A percentile compares a stretch with the other conserved stretches of the same genome.
Evolutionary conservation across 805 yeast species (phyloP).

Genomic region (Starmerella sirachaensis): DNA sequence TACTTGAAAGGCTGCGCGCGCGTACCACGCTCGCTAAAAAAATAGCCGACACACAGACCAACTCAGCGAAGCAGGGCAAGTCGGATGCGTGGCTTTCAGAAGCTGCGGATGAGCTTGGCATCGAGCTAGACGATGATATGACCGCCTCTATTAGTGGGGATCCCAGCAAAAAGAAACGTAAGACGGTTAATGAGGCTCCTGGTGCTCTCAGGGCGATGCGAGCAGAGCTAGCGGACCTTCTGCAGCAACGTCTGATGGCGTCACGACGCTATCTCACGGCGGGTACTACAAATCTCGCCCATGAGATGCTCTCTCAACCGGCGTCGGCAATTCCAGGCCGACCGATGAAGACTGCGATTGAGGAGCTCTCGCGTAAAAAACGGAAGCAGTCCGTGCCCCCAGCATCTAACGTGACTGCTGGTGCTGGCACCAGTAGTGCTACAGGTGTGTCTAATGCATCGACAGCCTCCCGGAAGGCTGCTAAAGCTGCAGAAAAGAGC

Average conservation of each 20-base stretch:
- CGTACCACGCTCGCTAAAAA: constrained; percentile 59
- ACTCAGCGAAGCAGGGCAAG: constrained; percentile 38
- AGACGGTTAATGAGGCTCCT: constrained; percentile 24
- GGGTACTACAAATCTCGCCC: constrained; percentile 28
- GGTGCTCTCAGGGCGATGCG: constrained; percentile 13
- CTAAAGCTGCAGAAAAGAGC: too few species aligned
- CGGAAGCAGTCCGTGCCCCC: too few species aligned
- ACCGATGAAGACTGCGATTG: constrained; percentile 19
- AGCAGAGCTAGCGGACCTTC: constrained; percentile 22
- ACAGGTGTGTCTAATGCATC: too few species aligned
- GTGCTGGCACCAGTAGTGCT: too few species aligned
- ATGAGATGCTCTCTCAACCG: constrained; percentile 21
- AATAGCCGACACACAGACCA: constrained; percentile 60
- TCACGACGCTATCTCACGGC: constrained; percentile 26
- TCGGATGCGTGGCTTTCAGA: constrained; percentile 67
- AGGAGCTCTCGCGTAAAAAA: constrained; percentile 13
- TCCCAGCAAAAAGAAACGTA: constrained; percentile 41
- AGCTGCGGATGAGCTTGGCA: constrained; percentile 88
- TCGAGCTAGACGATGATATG: constrained; percentile 52
- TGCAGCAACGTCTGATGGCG: constrained; percentile 22
- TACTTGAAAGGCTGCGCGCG: constrained; percentile 56
- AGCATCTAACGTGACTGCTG: too few species aligned
- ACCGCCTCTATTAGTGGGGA: constrained; percentile 10
- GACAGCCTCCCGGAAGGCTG: too few species aligned
- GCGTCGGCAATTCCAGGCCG: constrained; percentile 19